Evolutionary conservation across 148 eudicot genomes (phyloP).

Genomic region (Dysphania ambrosioides): DNA sequence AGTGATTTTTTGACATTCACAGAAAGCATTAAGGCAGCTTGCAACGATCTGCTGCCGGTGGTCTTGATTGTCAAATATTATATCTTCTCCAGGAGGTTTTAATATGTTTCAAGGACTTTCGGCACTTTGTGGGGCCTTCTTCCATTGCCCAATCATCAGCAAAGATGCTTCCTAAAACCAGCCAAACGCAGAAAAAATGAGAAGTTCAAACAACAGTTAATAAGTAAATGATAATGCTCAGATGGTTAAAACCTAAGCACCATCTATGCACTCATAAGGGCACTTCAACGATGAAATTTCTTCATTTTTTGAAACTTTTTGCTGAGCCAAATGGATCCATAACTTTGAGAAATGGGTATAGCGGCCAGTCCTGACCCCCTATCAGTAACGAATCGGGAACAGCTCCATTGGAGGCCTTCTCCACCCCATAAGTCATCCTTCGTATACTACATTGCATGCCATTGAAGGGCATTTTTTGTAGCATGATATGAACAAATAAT

Average conservation of each 20-base stretch:
- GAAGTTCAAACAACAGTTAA: neutral
- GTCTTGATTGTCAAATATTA: neutral
- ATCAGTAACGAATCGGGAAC: too few species aligned
- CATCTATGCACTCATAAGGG: neutral
- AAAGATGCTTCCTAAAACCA: conserved; percentile 59
- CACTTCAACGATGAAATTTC: neutral
- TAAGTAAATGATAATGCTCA: neutral
- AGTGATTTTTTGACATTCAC: neutral
- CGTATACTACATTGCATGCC: neutral
- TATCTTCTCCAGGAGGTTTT: neutral
- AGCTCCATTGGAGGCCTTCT: too few species aligned
- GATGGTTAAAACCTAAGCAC: neutral
- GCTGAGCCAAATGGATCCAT: neutral
- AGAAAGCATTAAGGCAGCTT: neutral
- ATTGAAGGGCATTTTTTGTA: neutral
- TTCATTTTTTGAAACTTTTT: neutral
- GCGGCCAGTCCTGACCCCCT: too few species aligned
- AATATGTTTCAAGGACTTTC: conserved; percentile 20
- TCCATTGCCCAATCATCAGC: conserved; percentile 54
- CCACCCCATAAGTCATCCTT: too few species aligned
- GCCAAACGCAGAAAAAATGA: neutral
- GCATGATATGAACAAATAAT: neutral
- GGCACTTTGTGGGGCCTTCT: conserved; percentile 34
- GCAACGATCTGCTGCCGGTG: neutral
- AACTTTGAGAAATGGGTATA: neutral